Percentiles rank a stretch among this genome's conserved stretches.
Evolutionary conservation across 352 stramenopile species (phyloP).

Genomic region (Phytopythium kandeliae): DNA sequence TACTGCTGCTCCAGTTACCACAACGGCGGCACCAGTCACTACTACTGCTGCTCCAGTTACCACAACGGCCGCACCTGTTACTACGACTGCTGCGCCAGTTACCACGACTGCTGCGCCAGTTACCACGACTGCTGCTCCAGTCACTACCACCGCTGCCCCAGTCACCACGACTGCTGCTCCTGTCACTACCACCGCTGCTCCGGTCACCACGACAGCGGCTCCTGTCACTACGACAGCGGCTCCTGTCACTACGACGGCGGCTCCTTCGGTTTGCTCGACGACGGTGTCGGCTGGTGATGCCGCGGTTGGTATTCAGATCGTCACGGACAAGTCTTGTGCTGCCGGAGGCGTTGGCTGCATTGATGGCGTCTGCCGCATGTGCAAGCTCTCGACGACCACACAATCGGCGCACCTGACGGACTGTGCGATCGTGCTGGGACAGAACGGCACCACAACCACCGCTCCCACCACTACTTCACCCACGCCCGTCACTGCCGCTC

Average conservation of each 20-base stretch:
- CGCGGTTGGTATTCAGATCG: conserved; percentile 11
- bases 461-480: neutral
- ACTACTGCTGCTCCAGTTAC: too few relatives aligned
- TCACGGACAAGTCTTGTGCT: conserved; percentile 7
- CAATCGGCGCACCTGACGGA: conserved; percentile 6
- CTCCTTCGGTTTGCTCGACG: conserved; percentile 11
- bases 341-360: conserved; percentile 11
- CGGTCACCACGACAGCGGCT: too few relatives aligned
- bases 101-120: neutral
- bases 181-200: too few relatives aligned
- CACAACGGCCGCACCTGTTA: neutral
- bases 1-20: neutral
- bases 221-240: too few relatives aligned
- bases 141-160: neutral
- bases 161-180: neutral
- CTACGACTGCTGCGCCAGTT: neutral
- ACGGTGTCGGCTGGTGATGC: conserved; percentile 9
- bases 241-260: conserved; percentile 2
- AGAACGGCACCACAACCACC: too few relatives aligned
- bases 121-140: neutral
- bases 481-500: neutral
- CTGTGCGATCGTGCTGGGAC: conserved; percentile 1
- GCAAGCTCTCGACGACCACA: conserved; percentile 4
- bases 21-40: too few relatives aligned
- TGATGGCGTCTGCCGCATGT: conserved; percentile 17